phyloP scores from a whole-genome alignment of 331 rosid species.

The Cydonia oblonga region DNA sequence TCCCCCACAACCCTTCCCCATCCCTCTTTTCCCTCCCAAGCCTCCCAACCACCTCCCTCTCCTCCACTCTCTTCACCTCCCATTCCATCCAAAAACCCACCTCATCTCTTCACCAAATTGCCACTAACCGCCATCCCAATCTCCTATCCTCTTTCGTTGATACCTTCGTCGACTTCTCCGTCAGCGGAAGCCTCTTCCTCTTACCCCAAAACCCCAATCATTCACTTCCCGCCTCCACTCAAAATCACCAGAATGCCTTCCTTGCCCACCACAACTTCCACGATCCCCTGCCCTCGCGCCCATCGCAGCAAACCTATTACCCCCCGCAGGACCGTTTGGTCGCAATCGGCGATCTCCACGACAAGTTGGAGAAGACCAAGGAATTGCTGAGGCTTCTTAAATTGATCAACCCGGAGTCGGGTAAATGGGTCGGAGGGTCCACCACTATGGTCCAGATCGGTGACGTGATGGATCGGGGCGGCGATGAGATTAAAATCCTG shows the following conservation, averaged over 20 bases:
- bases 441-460: constrained; percentile 72
- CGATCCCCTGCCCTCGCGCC: not conserved
- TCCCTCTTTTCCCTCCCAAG: too few relatives aligned
- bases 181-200: constrained; percentile 63
- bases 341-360: constrained; percentile 84
- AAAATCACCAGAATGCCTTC: not conserved
- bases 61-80: too few relatives aligned
- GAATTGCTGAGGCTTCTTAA: constrained; percentile 58
- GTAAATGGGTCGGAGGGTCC: constrained; percentile 59
- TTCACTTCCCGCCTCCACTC: not conserved
- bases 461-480: constrained; percentile 85
- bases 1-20: too few relatives aligned
- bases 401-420: constrained; percentile 42
- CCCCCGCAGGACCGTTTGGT: constrained; percentile 51
- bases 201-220: constrained; percentile 5
- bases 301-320: constrained; percentile 32
- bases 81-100: too few relatives aligned
- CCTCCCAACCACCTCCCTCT: too few relatives aligned
- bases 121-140: too few relatives aligned
- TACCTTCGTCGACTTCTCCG: constrained; percentile 77
- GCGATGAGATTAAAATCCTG: constrained; percentile 43
- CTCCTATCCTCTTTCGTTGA: constrained; percentile 59
- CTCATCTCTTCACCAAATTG: too few relatives aligned
- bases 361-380: constrained; percentile 65
- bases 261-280: too few relatives aligned